These are phyloP conservation scores for Intubia oerlemansii DNA, from an alignment of 2,329 filamentous ascomycete genomes.

Conservation along the genomic window DNA sequence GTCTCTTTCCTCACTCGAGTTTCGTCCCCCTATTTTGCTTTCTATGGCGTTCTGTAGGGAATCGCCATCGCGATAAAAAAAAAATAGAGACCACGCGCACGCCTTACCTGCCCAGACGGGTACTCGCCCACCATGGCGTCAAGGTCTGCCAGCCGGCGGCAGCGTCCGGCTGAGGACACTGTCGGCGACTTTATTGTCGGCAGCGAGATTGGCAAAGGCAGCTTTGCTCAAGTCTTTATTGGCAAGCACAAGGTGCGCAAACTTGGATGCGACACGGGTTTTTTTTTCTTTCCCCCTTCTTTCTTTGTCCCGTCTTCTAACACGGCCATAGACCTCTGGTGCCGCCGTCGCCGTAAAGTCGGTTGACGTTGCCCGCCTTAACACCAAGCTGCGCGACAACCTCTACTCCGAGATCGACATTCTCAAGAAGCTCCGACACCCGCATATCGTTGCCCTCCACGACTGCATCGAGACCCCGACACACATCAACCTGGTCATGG, in stretches of 20 bases:
- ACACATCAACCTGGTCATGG: constrained; percentile 95
- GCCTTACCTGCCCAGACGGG: no score
- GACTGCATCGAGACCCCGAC: constrained; percentile 74
- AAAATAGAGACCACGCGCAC: no score
- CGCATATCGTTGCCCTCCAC: constrained; percentile 90
- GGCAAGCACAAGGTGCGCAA: constrained; percentile 55
- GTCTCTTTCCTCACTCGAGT: no score
- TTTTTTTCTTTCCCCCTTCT: not conserved
- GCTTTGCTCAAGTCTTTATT: constrained; percentile 89
- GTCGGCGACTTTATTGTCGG: constrained; percentile 10
- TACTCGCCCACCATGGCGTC: no score
- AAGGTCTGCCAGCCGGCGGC: no score
- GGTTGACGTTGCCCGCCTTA: constrained; percentile 74
- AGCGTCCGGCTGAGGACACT: constrained; percentile 7
- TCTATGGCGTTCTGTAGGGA: no score
- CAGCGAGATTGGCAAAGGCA: constrained; percentile 79
- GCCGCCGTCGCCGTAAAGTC: constrained; percentile 90
- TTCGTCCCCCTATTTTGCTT: no score
- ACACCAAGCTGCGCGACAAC: constrained; percentile 92
- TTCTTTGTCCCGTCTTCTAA: no score
- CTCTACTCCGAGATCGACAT: constrained; percentile 91
- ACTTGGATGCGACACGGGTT: not conserved
- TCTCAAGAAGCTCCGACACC: constrained; percentile 79
- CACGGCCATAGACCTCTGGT: constrained; percentile 51
- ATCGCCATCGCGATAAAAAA: no score